Evolutionary conservation across 2,329 filamentous ascomycete genomes (phyloP).

Genomic region (Penicillium nordicum): DNA sequence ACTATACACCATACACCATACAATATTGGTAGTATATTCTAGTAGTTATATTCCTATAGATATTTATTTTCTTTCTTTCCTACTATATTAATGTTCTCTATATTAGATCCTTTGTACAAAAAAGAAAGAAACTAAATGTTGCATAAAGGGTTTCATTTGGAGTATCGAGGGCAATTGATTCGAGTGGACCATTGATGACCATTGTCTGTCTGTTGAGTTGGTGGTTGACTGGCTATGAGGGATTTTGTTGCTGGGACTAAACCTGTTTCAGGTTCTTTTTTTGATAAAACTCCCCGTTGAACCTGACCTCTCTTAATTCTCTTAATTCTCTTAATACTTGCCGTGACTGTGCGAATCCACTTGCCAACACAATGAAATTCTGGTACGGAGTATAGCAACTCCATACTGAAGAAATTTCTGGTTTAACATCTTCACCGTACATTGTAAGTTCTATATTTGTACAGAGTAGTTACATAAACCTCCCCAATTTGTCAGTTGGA

Average conservation of each 20-base stretch:
- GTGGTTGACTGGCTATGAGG: slow-evolving; percentile 15
- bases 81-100: background rate
- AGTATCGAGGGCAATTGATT: slow-evolving; percentile 1
- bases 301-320: background rate
- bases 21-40: background rate
- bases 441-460: background rate
- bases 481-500: background rate
- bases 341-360: background rate
- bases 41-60: background rate
- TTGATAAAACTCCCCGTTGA: background rate
- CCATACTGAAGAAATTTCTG: background rate
- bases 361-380: slow-evolving; percentile 6
- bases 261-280: slow-evolving; percentile 1
- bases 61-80: background rate
- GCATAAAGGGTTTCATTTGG: background rate
- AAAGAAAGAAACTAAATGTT: background rate
- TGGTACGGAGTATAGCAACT: background rate
- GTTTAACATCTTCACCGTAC: background rate
- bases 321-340: background rate
- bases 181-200: slow-evolving; percentile 6
- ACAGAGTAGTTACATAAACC: background rate
- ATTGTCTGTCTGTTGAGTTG: background rate
- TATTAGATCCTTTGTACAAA: background rate
- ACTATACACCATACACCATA: background rate
- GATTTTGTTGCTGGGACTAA: slow-evolving; percentile 17